Base-by-base conservation (phyloP, 2,329 filamentous ascomycete species). In the Neonectria neomacrospora region DNA sequence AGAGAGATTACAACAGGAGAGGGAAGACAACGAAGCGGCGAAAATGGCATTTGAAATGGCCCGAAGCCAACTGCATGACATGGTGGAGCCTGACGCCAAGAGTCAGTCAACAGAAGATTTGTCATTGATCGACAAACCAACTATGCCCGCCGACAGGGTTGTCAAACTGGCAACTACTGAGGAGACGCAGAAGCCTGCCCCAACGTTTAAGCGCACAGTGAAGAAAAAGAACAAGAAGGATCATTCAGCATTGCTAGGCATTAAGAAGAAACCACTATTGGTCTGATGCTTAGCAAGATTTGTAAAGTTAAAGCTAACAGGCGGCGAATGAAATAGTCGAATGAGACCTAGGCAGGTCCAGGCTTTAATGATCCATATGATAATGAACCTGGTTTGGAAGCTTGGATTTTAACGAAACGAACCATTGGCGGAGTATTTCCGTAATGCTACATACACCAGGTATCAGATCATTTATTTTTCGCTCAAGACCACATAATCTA, bases 211-310 rank as follows among this genome's bases (percentile, higher is more conserved):
- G 77, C 85, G 91, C 64, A 87, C 89, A 45, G 84, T 90, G 52
- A 97, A 97, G 81, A 91, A 93, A 80, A 98, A 97, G 81, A 91
- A 93, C 80, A 98, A 97, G 81, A 97, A 96, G 79, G 89, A 96
- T 63, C 86, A 91, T 61, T 82, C 88, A 1, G 89, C 90, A 14
- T 81, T 90, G 22, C 78, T 97, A 52, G 94, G 94, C 1, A 94
- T 97, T 72, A 97, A 97, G 83, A 96, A 93, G 84, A 95, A 94
- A 79, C 81, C 85, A 16, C 82, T 85, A 1, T 73, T 90, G 18
- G 84, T 88, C 5, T 89, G 74, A 67, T 10, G 74, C 44, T 10
- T 28, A 30, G 11, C 18, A 34, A 9, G 23, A 22, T 8, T 2
- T 23, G 26, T 10, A 26, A 20, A 22, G 14, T 30, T 10, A n/a